Base-by-base conservation (phyloP, 2,329 filamentous ascomycete genomes). In the Penicillium vulpinum region DNA sequence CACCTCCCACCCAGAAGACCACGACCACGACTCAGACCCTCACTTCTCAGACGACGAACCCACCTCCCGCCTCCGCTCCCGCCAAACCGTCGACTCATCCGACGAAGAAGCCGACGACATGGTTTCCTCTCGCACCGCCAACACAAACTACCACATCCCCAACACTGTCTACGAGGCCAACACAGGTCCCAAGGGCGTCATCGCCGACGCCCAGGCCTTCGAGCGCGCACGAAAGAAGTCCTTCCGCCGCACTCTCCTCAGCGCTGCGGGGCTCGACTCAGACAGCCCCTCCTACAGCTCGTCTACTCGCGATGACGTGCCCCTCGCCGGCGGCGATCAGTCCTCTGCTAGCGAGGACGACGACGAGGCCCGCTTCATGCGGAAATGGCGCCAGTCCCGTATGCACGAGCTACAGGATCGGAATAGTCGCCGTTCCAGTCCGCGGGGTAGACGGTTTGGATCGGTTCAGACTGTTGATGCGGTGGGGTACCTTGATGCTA, bases 401-500 rank as follows among this genome's bases (percentile, higher is more conserved):
- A 80, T 93, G 70, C 82, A 85, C 59, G 91, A 97, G 78, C 81
- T 97, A 84, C 91, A 81, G 78, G 79, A 65, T 64, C 80, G 86
- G 47, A 82, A 83, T 60, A 89, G 81, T 60, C 81, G 89, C 68
- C 85, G 87, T 68, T 88, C 85, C 51, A 93, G 88, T 72, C 91
- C 91, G 0, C 92, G 88, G 66, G 84, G 89, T 62, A 81, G 90
- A 62, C 81, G 88, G 56, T 97, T 89, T 71, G 94, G 94, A 22
- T 84, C 83, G 13, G 79, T 97, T 61, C 88, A 92, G 60, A 83
- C 86, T 57, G 94, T 97, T 1, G 92, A 97, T 78, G 93, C 91
- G 8, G 80, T 89, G 62, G 94, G 92, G 18, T 99, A 96, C 69
- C 83, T 99, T n/a, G 92, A 97, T 74, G 92, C 93, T 54, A 91